A percentile compares a stretch with the other conserved stretches of the same genome.
phyloP scores from a whole-genome alignment of 1,284 basidiomycete genomes.

The Moniliophthora roreri region DNA sequence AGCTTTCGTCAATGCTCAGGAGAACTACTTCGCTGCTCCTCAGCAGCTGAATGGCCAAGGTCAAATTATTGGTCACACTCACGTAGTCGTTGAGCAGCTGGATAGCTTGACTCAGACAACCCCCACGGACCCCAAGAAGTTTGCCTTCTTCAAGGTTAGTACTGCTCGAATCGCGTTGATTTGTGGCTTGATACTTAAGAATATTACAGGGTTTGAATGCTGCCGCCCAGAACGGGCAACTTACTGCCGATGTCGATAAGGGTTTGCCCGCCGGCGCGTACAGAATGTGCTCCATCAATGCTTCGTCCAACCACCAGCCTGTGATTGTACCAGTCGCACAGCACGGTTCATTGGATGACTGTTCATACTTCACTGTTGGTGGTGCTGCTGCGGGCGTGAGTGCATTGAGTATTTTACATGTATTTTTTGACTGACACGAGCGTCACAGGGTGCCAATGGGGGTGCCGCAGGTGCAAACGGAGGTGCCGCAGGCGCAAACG shows the following conservation, averaged over 20 bases:
- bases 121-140: slow-evolving; percentile 47
- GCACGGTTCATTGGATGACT: slow-evolving; percentile 26
- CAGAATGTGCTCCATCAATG: slow-evolving; percentile 56
- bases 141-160: slow-evolving; percentile 67
- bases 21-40: slow-evolving; percentile 59
- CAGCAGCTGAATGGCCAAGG: slow-evolving; percentile 53
- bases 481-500: too few relatives aligned
- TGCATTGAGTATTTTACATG: too few relatives aligned
- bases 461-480: too few relatives aligned
- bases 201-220: slow-evolving; percentile 45
- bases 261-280: slow-evolving; percentile 66
- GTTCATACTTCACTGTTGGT: slow-evolving; percentile 43
- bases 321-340: slow-evolving; percentile 60
- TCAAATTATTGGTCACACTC: slow-evolving; percentile 54
- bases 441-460: too few relatives aligned
- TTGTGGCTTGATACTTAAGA: too few relatives aligned
- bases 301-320: slow-evolving; percentile 67
- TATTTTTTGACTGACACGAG: too few relatives aligned
- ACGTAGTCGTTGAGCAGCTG: slow-evolving; percentile 55
- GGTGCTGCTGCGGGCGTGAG: slow-evolving; percentile 6
- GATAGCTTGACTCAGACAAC: slow-evolving; percentile 41
- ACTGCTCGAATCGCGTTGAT: background rate
- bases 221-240: slow-evolving; percentile 45
- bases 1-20: slow-evolving; percentile 54
- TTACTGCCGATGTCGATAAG: slow-evolving; percentile 50